Conservation (phyloP, 805 yeast genomes). For the Yamadazyma philogaea region DNA sequence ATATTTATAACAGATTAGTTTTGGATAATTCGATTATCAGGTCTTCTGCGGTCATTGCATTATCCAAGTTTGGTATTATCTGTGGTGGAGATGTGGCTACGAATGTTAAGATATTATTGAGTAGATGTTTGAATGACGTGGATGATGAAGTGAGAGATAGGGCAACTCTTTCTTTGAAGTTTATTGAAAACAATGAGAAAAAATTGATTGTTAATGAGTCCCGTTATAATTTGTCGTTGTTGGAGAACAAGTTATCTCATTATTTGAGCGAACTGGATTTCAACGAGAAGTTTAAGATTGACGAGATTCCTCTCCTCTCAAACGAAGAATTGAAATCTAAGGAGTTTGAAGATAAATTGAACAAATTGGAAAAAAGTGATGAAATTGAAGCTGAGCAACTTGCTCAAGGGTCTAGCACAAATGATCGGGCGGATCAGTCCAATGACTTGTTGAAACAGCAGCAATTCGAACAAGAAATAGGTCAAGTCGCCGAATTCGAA, state of each 20-base stretch:
- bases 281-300: constrained; percentile 64
- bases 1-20: constrained; percentile 94
- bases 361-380: constrained; percentile 30
- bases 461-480: constrained; percentile 66
- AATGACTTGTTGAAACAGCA: constrained; percentile 47
- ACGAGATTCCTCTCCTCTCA: constrained; percentile 60
- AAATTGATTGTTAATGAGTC: constrained; percentile 62
- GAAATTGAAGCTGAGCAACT: constrained; percentile 15
- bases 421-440: constrained; percentile 18
- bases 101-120: constrained; percentile 71
- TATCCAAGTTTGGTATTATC: constrained; percentile 83
- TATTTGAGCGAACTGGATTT: constrained; percentile 60
- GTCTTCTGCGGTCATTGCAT: constrained; percentile 91
- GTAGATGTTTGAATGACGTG: constrained; percentile 79
- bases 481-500: constrained; percentile 68
- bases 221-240: constrained; percentile 67
- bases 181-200: constrained; percentile 42
- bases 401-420: constrained; percentile 4
- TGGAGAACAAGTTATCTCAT: constrained; percentile 72
- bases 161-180: constrained; percentile 79
- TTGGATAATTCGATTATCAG: constrained; percentile 93
- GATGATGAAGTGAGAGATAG: constrained; percentile 99
- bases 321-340: constrained; percentile 67
- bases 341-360: constrained; percentile 54
- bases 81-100: constrained; percentile 64